phyloP scores from a whole-genome alignment of 208 protist genomes.

The Crithidia sp. region DNA sequence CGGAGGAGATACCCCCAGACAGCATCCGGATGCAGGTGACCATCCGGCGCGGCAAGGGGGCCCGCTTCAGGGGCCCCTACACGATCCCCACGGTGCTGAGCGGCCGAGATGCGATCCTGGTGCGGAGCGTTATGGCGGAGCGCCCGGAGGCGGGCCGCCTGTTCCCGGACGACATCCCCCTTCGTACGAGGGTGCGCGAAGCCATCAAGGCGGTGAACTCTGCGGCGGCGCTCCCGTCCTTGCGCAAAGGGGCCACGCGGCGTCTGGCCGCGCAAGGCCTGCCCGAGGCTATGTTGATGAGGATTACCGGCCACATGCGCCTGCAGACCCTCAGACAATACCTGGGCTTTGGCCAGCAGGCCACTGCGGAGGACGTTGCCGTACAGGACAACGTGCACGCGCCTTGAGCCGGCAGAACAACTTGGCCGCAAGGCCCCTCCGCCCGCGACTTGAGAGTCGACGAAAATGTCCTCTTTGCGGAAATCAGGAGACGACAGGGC shows the following conservation, averaged over 20 bases:
- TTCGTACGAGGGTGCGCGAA: not conserved
- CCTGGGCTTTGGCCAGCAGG: conserved; percentile 9
- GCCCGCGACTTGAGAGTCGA: not conserved
- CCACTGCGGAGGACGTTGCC: not conserved
- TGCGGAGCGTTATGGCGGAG: not conserved
- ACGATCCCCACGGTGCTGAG: conserved; percentile 9
- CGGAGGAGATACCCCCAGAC: not conserved
- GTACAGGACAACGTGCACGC: not conserved
- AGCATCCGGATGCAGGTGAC: conserved; percentile 3
- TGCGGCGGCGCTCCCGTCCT: not conserved
- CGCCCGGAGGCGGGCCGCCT: not conserved
- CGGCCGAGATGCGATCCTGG: not conserved
- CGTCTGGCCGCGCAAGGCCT: conserved; percentile 2
- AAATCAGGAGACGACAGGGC: not conserved
- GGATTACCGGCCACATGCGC: not conserved
- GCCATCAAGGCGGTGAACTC: not conserved
- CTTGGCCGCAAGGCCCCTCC: not conserved
- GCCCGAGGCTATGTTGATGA: not conserved
- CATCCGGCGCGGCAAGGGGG: conserved; percentile 2
- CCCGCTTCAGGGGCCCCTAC: conserved; percentile 4
- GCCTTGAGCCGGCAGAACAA: not conserved
- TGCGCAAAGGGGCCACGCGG: not conserved
- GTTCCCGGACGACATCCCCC: not conserved
- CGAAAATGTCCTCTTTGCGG: not conserved
- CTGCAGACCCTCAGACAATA: not conserved